phyloP scores from a whole-genome alignment of 345 rosid species.

The Gossypium sturtianum region DNA sequence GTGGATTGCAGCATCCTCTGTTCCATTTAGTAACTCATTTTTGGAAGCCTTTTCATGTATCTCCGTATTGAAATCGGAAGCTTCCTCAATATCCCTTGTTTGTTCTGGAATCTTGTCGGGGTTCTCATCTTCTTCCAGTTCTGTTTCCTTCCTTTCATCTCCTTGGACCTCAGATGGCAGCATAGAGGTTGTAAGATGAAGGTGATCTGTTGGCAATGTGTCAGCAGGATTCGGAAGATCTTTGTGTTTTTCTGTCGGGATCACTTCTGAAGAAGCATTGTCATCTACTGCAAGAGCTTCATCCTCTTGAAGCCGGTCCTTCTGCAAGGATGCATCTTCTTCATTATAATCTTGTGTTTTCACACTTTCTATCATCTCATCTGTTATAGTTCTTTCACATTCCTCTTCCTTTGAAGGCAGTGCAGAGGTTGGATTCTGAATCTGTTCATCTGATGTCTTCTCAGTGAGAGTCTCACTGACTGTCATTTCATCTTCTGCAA shows the following conservation, averaged over 20 bases:
- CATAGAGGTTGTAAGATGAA: conserved; percentile 26
- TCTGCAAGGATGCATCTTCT: neutral
- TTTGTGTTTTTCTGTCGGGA: conserved; percentile 10
- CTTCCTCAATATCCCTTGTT: neutral
- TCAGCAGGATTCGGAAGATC: conserved; percentile 15
- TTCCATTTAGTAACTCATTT: conserved; percentile 4
- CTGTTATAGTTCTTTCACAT: conserved; percentile 16
- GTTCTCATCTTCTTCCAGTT: neutral
- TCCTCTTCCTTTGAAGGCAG: conserved; percentile 19
- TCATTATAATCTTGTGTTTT: conserved; percentile 3
- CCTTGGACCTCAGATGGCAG: conserved; percentile 9
- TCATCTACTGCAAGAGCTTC: neutral
- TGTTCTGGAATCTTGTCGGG: conserved; percentile 4
- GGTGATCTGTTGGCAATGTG: conserved; percentile 10
- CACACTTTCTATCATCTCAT: conserved; percentile 24
- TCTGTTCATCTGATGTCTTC: conserved; percentile 18
- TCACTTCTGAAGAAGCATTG: conserved; percentile 5
- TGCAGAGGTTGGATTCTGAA: conserved; percentile 18
- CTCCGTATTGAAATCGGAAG: neutral
- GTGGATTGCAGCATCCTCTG: conserved; percentile 16
- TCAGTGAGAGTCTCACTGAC: conserved; percentile 6
- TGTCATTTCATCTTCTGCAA: neutral
- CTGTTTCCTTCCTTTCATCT: conserved; percentile 2
- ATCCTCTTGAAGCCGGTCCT: neutral
- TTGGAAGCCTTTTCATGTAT: conserved; percentile 15